Conservation (phyloP, 208 protist genomes). For the Novymonas esmeraldas region DNA sequence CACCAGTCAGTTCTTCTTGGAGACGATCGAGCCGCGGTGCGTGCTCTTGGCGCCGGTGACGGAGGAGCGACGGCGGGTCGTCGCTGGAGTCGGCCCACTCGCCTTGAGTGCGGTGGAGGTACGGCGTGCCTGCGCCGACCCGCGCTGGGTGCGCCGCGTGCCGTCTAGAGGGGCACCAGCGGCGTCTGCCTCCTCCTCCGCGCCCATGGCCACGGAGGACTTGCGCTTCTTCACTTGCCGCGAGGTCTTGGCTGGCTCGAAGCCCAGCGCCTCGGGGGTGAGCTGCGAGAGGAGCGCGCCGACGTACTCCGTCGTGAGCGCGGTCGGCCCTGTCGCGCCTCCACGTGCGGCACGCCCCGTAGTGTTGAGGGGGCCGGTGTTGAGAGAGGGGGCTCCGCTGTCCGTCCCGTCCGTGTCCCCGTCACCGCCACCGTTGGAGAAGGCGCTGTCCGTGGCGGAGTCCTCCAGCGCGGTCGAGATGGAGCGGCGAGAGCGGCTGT, state of each 20-base stretch:
- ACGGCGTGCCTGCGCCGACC: conserved; percentile 2
- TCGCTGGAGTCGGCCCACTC: neutral
- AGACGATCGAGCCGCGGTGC: conserved; percentile 5
- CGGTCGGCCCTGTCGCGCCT: neutral
- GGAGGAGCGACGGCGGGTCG: conserved; percentile 13
- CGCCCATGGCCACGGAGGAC: conserved; percentile 16
- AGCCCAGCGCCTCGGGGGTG: conserved; percentile 51
- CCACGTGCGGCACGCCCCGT: neutral
- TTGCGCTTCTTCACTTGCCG: conserved; percentile 17
- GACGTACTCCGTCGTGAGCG: conserved; percentile 41
- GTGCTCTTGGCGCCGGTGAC: neutral
- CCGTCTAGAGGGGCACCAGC: neutral
- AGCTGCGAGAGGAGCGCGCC: conserved; percentile 45
- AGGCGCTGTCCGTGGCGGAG: neutral
- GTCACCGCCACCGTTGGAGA: too few species aligned
- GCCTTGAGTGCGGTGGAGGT: conserved; percentile 9
- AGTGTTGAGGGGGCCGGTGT: neutral
- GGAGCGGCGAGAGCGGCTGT: neutral
- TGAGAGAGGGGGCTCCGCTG: too few species aligned
- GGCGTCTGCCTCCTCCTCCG: neutral
- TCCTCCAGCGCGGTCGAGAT: neutral
- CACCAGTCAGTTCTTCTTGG: conserved; percentile 18
- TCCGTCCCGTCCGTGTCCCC: neutral
- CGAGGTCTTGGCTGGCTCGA: conserved; percentile 6
- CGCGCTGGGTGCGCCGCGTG: neutral